These are phyloP conservation scores for Tylopilus vinaceipallidus DNA, from an alignment of 768 basidiomycete genomes.

Conservation along the genomic window DNA sequence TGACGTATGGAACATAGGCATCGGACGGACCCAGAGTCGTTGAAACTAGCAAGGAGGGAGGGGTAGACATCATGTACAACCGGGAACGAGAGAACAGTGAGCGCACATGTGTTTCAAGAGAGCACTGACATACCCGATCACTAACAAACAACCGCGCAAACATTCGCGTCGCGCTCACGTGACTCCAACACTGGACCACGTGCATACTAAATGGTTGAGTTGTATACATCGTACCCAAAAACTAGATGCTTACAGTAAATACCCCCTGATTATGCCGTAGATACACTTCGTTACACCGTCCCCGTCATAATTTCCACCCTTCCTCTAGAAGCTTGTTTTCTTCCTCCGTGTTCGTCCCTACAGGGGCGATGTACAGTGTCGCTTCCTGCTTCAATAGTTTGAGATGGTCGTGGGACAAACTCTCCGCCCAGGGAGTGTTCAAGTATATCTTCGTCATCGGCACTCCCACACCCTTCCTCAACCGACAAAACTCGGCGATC, in stretches of 20 bases:
- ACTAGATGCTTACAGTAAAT: neutral
- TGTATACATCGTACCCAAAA: no score
- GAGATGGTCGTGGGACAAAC: slow-evolving; percentile 22
- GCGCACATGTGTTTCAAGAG: neutral
- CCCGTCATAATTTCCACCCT: slow-evolving; percentile 11
- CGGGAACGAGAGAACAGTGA: neutral
- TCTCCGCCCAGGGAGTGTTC: slow-evolving; percentile 29
- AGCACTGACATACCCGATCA: slow-evolving; percentile 13
- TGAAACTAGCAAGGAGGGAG: neutral
- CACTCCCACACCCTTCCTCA: slow-evolving; percentile 38
- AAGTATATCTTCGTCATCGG: slow-evolving; percentile 54
- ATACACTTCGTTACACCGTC: neutral
- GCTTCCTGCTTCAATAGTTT: slow-evolving; percentile 25
- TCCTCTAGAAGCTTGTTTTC: slow-evolving; percentile 37
- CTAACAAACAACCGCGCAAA: slow-evolving; percentile 15
- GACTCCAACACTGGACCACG: slow-evolving; percentile 21
- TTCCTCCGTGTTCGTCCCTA: slow-evolving; percentile 45
- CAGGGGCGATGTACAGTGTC: slow-evolving; percentile 28
- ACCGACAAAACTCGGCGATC: slow-evolving; percentile 36
- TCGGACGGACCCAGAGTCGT: neutral
- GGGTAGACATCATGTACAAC: slow-evolving; percentile 9
- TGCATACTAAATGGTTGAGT: no score
- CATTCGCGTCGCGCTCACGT: slow-evolving; percentile 28
- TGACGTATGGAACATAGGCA: slow-evolving; percentile 26
- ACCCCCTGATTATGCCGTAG: slow-evolving; percentile 9